Base-by-base conservation (phyloP, 2,329 filamentous ascomycete species). In the Arthrobotrys sphaeroides region DNA sequence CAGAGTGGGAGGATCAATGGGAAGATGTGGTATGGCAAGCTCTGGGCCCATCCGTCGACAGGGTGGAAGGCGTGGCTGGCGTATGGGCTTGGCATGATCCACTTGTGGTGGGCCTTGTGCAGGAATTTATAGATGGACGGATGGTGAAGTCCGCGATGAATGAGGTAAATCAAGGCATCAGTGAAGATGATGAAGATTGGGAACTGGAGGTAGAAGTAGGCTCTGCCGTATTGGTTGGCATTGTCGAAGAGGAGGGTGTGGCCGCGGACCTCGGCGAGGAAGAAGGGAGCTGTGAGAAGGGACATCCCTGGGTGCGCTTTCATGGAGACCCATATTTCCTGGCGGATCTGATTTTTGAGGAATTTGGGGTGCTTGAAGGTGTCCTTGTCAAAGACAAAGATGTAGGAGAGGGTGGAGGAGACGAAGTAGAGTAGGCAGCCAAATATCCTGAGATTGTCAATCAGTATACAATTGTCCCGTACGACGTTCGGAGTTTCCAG, bases 71-170 rank as follows among this genome's bases (percentile, higher is more conserved):
- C 94, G 81, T 97, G 91, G 79, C 90, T 93, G 43, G 94, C 94
- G 82, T 89, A 97, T 0, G 94, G 94, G 2, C 93, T 96, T 2
- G 94, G 94, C 92, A 97, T 96, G 84, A 98, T 97, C 94, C 94
- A 98, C 86, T 97, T 97, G 89, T 98, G 94, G 84, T 98, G 94
- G 78, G 93, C 90, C 88, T 98, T 98, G 88, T 98, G 94, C 57
- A 97, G 87, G 78, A 86, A 86, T 85, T 94, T 96, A 88, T 98
- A 98, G 79, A 95, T 82, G 51, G 84, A 81, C 13, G 91, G 91
- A 83, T 93, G 90, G 84, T 97, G 93, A 77, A 96, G 87, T 69
- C 88, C 90, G 69, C 93, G 90, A 85, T 96, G 93, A 80, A 96
- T 94, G 87, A 91, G 92, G 86, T 97, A 96, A 84, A 97, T 94